Conservation (phyloP, 371 early-diverging fungal genomes). For the Mucor racemosus region DNA sequence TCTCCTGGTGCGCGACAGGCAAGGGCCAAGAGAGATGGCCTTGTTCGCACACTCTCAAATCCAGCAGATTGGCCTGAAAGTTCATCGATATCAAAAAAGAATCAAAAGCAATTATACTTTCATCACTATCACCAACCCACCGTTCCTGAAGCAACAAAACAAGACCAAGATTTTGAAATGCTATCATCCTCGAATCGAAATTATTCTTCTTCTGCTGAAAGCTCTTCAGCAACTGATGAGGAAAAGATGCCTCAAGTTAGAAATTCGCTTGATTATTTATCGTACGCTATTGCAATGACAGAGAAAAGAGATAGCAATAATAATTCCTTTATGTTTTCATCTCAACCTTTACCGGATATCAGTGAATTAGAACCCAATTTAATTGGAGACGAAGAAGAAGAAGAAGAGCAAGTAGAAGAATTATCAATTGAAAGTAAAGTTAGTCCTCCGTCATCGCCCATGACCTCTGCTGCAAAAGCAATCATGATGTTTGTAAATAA, state of each 20-base stretch:
- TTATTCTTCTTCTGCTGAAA: neutral
- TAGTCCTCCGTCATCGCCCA: constrained; percentile 41
- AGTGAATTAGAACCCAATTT: constrained; percentile 29
- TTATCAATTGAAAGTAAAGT: neutral
- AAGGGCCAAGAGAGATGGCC: constrained; percentile 23
- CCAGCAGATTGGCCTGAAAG: neutral
- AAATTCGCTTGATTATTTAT: constrained; percentile 38
- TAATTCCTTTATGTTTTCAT: constrained; percentile 1
- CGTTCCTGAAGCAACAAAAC: neutral
- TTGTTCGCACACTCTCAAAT: constrained; percentile 31
- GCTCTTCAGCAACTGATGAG: neutral
- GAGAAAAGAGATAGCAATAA: constrained; percentile 20
- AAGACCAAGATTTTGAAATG: neutral
- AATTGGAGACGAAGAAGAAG: constrained; percentile 18
- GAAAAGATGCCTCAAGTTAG: constrained; percentile 3
- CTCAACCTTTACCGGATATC: constrained; percentile 37
- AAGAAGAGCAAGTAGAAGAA: neutral
- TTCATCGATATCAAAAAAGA: neutral
- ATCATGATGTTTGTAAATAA: constrained; percentile 46
- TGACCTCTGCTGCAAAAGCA: constrained; percentile 45
- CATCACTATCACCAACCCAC: constrained; percentile 6
- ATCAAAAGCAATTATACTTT: neutral
- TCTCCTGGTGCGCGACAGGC: constrained; percentile 20
- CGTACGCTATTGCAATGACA: constrained; percentile 48
- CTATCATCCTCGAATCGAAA: neutral